Percentiles rank a stretch among this genome's conserved stretches.
phyloP scores from a whole-genome alignment of 73 alveolate species.

The Uronychia binucleata region DNA sequence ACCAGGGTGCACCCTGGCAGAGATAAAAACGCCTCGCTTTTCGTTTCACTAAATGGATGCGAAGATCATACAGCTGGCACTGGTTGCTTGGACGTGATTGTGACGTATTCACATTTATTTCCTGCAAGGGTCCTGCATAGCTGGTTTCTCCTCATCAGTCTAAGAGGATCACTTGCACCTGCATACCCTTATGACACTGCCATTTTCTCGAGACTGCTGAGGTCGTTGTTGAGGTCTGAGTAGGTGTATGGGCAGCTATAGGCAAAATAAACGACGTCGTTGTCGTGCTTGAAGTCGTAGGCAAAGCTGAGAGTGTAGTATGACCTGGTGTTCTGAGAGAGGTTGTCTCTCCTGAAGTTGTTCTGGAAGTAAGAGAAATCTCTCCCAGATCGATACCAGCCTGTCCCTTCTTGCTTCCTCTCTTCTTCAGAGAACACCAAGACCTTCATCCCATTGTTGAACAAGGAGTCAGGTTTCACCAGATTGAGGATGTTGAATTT shows the following conservation, averaged over 20 bases:
- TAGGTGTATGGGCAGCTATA: conserved; percentile 80
- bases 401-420: conserved; percentile 56
- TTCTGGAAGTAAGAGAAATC: conserved; percentile 41
- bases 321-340: conserved; percentile 36
- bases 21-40: conserved; percentile 74
- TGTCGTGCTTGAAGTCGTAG: conserved; percentile 52
- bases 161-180: neutral
- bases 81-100: conserved; percentile 59
- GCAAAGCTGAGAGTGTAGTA: conserved; percentile 72
- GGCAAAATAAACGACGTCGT: conserved; percentile 83
- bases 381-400: conserved; percentile 69
- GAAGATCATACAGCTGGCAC: conserved; percentile 75
- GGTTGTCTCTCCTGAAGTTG: conserved; percentile 48
- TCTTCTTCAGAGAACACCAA: conserved; percentile 76
- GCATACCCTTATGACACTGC: neutral
- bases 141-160: conserved; percentile 48
- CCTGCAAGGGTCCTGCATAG: conserved; percentile 82
- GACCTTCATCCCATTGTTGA: conserved; percentile 94
- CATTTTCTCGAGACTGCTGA: neutral
- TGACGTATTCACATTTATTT: conserved; percentile 67
- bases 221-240: conserved; percentile 56
- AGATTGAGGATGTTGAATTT: conserved; percentile 97
- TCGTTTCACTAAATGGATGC: conserved; percentile 57
- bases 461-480: conserved; percentile 96
- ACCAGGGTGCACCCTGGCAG: conserved; percentile 99